Evolutionary conservation across 805 yeast species (phyloP), one percentile per base, ranked within the genome.

Genomic region (Kregervanrija fluxuum): DNA sequence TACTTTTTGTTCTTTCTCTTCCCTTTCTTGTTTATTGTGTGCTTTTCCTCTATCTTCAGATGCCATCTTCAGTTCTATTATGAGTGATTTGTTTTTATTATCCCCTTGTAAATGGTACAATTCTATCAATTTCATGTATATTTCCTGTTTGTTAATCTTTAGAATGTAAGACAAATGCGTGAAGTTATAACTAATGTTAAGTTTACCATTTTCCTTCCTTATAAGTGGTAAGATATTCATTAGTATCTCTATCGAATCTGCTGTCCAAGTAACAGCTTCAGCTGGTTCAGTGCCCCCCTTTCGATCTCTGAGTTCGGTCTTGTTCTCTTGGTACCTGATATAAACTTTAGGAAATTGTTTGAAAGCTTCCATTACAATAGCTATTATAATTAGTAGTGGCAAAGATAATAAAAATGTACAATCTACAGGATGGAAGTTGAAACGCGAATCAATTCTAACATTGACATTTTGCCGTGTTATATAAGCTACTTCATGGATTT

Each of bases 41-140:
- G 17, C 15, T 34, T 12, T 30, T 37, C 17, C 31, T 9, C 5
- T 22, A 35, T 14, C 38, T 15, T 35, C 38, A 4, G 17, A 15
- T n/a, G 5, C 30, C 15, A 11, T 11, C 2, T 16, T 35, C 34
- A 17, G 33, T 37, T 22, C 33, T 35, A 8, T 13, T 30, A 33
- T 30, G 16, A 31, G 30, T 11, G 14, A 37, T 12, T 35, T 37
- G 11, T 40, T 44, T 11, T 43, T 33, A 5, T 22, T 2, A 2
- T 22, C 6, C 28, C 28, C 28, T 22, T 22, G 28, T 22, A 22
- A 22, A 37, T 50, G 48, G 38, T 53, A 55, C 16, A 58, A 31
- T 41, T 57, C 62, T 16, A 58, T 53, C 10, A 60, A 8, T 42
- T 60, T 58, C n/a, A 42, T 36, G 37, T 50, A 57, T 10, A 60